Evolutionary conservation across 1,139 yeast species (phyloP).

Genomic region (Saccharomyces hybrid): DNA sequence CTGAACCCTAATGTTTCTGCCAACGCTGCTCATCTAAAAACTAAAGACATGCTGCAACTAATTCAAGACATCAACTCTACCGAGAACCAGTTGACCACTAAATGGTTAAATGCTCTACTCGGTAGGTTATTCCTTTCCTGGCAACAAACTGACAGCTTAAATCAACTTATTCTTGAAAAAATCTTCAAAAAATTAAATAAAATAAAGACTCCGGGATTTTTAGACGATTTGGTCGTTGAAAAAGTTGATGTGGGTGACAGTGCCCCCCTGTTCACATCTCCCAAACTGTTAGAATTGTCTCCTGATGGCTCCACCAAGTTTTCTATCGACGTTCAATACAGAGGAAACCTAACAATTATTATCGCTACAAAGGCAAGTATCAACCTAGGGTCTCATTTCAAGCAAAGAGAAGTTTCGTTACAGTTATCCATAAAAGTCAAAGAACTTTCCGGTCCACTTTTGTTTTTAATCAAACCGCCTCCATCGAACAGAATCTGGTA

Average conservation of each 20-base stretch:
- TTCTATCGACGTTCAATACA: conserved; percentile 54
- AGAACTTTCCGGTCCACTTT: conserved; percentile 64
- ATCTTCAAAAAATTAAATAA: conserved; percentile 67
- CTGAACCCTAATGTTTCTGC: conserved; percentile 53
- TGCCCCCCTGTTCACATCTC: conserved; percentile 74
- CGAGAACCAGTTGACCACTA: conserved; percentile 73
- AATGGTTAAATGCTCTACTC: conserved; percentile 82
- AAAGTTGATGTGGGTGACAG: conserved; percentile 69
- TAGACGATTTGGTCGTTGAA: conserved; percentile 72
- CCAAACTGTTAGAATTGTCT: conserved; percentile 57
- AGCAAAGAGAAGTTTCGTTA: conserved; percentile 69
- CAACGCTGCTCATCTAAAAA: conserved; percentile 60
- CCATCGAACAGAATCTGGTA: conserved; percentile 92
- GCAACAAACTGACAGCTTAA: conserved; percentile 62
- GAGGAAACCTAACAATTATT: conserved; percentile 66
- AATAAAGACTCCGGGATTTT: conserved; percentile 76
- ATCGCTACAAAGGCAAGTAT: conserved; percentile 73
- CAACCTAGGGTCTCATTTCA: conserved; percentile 67
- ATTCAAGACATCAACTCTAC: conserved; percentile 73
- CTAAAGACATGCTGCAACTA: conserved; percentile 61
- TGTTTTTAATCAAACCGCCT: conserved; percentile 70
- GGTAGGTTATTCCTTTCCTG: conserved; percentile 75
- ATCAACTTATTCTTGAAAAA: conserved; percentile 47
- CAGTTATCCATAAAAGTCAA: conserved; percentile 63
- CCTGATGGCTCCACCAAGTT: conserved; percentile 77